These are phyloP conservation scores for Fragilaria radians DNA, from an alignment of 108 stramenopile species.

Conservation along the genomic window DNA sequence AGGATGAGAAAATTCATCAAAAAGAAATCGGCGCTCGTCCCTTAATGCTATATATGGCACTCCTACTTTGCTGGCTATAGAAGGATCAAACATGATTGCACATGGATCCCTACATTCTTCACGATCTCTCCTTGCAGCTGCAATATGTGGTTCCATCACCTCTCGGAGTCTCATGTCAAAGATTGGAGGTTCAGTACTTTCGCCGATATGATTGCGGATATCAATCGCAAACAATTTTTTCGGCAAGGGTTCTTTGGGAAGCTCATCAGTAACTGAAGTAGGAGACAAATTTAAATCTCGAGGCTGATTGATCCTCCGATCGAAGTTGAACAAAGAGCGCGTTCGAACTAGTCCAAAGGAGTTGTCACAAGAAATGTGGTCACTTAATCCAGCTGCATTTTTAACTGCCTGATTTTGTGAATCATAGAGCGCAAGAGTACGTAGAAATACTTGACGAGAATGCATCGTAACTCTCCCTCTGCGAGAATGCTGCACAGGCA, in stretches of 20 bases:
- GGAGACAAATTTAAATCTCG: too few relatives aligned
- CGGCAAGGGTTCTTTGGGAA: not conserved
- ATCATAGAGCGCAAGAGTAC: slow-evolving; percentile 1
- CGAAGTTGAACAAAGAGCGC: too few relatives aligned
- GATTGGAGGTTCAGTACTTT: slow-evolving; percentile 8
- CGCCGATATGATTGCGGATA: slow-evolving; percentile 9
- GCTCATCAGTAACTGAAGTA: slow-evolving; percentile 2
- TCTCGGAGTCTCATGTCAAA: slow-evolving; percentile 19
- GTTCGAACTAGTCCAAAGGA: too few relatives aligned
- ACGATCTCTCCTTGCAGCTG: slow-evolving; percentile 20
- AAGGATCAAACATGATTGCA: slow-evolving; percentile 7
- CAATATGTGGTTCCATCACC: slow-evolving; percentile 30
- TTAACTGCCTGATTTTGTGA: too few relatives aligned
- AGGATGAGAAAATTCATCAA: slow-evolving; percentile 54
- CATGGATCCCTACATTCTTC: slow-evolving; percentile 11
- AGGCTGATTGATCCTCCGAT: too few relatives aligned
- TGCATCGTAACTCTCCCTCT: not conserved
- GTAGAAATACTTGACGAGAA: not conserved
- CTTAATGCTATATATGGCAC: slow-evolving; percentile 60
- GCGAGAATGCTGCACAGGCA: not conserved
- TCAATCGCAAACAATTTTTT: slow-evolving; percentile 18
- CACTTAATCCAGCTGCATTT: too few relatives aligned
- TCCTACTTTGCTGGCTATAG: slow-evolving; percentile 55
- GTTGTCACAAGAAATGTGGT: too few relatives aligned
- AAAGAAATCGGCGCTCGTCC: slow-evolving; percentile 53